A percentile compares a stretch with the other conserved stretches of the same genome.
Conservation (phyloP, 768 basidiomycete genomes). For the Boletus huronensis region DNA sequence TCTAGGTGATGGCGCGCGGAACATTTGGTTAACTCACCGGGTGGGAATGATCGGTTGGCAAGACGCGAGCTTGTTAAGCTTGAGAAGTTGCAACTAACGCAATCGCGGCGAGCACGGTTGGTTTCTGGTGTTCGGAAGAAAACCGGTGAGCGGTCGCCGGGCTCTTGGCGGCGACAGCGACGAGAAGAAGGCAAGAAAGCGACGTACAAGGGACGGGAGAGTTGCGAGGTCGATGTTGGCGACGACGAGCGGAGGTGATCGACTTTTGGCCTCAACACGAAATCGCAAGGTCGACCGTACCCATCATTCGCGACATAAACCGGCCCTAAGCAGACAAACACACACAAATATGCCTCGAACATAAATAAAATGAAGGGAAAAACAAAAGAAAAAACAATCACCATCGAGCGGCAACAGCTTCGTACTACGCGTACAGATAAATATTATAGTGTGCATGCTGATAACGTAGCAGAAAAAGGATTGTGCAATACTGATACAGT, state of each 20-base stretch:
- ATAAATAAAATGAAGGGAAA: background rate
- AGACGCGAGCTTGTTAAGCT: conserved; percentile 21
- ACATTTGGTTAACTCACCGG: conserved; percentile 20
- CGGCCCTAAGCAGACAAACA: conserved; percentile 36
- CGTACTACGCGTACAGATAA: conserved; percentile 24
- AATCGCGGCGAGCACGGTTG: conserved; percentile 30
- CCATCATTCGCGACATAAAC: conserved; percentile 25
- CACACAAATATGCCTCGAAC: conserved; percentile 17
- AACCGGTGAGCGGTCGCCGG: conserved; percentile 19
- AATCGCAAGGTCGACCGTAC: conserved; percentile 21
- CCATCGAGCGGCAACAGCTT: background rate
- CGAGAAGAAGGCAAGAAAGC: background rate
- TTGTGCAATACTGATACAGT: conserved; percentile 34
- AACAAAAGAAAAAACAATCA: background rate
- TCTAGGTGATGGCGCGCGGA: conserved; percentile 4
- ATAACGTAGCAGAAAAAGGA: conserved; percentile 19
- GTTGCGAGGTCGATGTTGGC: conserved; percentile 25
- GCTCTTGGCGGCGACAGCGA: background rate
- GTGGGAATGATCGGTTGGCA: conserved; percentile 11
- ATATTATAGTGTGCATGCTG: conserved; percentile 25
- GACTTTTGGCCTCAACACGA: conserved; percentile 27
- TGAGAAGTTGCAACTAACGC: conserved; percentile 19
- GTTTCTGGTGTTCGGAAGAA: conserved; percentile 20
- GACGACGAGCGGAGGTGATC: conserved; percentile 30
- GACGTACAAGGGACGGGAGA: conserved; percentile 19